phyloP scores from a whole-genome alignment of 2,329 filamentous ascomycete genomes.

The Bipolaris victoriae region DNA sequence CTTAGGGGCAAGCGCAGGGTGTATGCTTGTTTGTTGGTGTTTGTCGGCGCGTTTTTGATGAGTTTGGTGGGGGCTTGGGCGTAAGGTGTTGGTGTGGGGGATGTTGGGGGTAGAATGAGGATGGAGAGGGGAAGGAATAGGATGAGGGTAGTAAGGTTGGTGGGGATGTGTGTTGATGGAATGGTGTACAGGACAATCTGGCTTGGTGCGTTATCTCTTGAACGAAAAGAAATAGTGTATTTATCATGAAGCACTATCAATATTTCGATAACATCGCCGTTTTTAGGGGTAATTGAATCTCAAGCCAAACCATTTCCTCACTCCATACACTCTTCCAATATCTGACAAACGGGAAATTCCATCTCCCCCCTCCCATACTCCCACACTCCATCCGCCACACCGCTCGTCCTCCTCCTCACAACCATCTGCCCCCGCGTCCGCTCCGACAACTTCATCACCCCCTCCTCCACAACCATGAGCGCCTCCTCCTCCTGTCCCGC shows the following conservation, averaged over 20 bases:
- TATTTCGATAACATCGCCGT: too few relatives aligned
- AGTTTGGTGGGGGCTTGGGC: constrained; percentile 75
- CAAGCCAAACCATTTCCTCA: neutral
- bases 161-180: neutral
- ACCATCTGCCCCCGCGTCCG: neutral
- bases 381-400: neutral
- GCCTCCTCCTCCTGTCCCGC: neutral
- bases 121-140: neutral
- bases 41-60: constrained; percentile 71
- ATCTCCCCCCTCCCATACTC: neutral
- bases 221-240: too few relatives aligned
- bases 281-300: too few relatives aligned
- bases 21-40: constrained; percentile 68
- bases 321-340: constrained; percentile 3
- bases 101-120: neutral
- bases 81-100: constrained; percentile 40
- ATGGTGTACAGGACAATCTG: too few relatives aligned
- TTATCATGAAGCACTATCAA: too few relatives aligned
- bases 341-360: constrained; percentile 9
- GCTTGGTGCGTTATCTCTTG: too few relatives aligned
- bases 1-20: constrained; percentile 67
- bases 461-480: constrained; percentile 1
- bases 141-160: too few relatives aligned
- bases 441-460: constrained; percentile 6
- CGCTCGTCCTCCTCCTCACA: constrained; percentile 3